Percentiles rank a stretch among this genome's conserved stretches.
Conservation (phyloP, 192 early-diverging fungal species). For the Coemansia reversa region DNA sequence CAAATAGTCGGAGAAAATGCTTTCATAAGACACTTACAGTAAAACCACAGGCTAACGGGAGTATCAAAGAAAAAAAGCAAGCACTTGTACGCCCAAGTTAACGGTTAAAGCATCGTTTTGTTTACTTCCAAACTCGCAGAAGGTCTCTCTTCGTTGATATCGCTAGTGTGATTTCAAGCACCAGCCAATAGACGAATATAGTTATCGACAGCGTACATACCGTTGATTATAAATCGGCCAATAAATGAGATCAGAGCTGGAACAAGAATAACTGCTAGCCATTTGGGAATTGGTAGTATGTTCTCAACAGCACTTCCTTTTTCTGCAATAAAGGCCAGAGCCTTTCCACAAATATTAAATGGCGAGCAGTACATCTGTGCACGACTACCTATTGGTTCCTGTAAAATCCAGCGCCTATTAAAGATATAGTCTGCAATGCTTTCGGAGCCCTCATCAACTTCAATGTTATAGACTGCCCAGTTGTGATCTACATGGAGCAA, state of each 20-base stretch:
- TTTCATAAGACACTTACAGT: not conserved
- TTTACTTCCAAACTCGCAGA: not conserved
- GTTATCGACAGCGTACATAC: conserved; percentile 37
- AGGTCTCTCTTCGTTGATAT: not conserved
- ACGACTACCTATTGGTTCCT: conserved; percentile 6
- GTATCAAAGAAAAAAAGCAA: too few species aligned
- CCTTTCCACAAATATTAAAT: conserved; percentile 43
- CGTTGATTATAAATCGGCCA: conserved; percentile 41
- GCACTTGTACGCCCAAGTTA: not conserved
- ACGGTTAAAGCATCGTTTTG: not conserved
- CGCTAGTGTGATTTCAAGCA: not conserved
- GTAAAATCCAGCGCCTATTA: conserved; percentile 20
- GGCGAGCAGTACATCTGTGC: conserved; percentile 34
- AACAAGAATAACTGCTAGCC: conserved; percentile 46
- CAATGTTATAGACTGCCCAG: conserved; percentile 35
- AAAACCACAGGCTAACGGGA: not conserved
- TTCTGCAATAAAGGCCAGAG: conserved; percentile 34
- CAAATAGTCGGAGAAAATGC: too few species aligned
- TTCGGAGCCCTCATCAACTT: conserved; percentile 1
- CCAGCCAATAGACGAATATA: conserved; percentile 5
- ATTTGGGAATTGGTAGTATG: conserved; percentile 37
- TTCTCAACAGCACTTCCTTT: conserved; percentile 25
- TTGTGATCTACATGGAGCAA: conserved; percentile 5
- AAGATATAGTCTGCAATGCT: conserved; percentile 28
- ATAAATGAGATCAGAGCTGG: conserved; percentile 36